phyloP scores from a whole-genome alignment of 768 basidiomycete species.

The Phylloporus rhodoxanthus region DNA sequence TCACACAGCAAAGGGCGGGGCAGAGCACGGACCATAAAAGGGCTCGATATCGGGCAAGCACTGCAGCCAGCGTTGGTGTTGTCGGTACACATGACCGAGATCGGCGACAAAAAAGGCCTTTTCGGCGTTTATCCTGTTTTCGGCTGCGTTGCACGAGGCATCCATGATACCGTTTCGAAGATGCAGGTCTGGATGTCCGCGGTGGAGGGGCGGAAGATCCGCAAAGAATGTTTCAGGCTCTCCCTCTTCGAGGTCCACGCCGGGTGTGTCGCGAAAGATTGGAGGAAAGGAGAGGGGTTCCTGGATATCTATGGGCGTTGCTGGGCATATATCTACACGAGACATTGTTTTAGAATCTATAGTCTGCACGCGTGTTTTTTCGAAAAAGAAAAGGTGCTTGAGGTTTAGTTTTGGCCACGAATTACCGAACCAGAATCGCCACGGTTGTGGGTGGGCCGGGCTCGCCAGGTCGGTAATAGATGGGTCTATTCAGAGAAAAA shows the following conservation, averaged over 20 bases:
- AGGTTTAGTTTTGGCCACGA: conserved; percentile 33
- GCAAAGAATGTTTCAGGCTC: conserved; percentile 48
- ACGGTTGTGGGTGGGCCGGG: conserved; percentile 59
- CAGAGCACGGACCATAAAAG: conserved; percentile 70
- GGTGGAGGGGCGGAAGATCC: conserved; percentile 58
- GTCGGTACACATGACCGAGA: conserved; percentile 78
- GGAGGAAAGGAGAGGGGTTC: conserved; percentile 27
- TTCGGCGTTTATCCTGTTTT: conserved; percentile 69
- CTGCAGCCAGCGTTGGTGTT: conserved; percentile 76
- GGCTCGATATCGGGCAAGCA: conserved; percentile 84
- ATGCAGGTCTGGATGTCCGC: conserved; percentile 68
- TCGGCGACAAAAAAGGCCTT: conserved; percentile 97
- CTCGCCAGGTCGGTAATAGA: conserved; percentile 51
- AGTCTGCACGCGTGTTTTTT: conserved; percentile 24
- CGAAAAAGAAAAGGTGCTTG: conserved; percentile 23
- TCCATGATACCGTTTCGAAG: conserved; percentile 73
- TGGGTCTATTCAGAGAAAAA: conserved; percentile 40
- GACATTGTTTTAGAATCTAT: conserved; percentile 45
- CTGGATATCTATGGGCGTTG: conserved; percentile 25
- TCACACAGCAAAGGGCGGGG: conserved; percentile 18
- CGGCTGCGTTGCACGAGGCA: conserved; percentile 46
- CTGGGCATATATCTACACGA: conserved; percentile 45
- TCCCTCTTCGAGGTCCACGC: conserved; percentile 12
- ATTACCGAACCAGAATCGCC: conserved; percentile 75
- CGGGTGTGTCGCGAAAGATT: conserved; percentile 21